A percentile compares a stretch with the other conserved stretches of the same genome.
phyloP scores from a whole-genome alignment of 1,139 yeast species.

The Taphrina confusa region DNA sequence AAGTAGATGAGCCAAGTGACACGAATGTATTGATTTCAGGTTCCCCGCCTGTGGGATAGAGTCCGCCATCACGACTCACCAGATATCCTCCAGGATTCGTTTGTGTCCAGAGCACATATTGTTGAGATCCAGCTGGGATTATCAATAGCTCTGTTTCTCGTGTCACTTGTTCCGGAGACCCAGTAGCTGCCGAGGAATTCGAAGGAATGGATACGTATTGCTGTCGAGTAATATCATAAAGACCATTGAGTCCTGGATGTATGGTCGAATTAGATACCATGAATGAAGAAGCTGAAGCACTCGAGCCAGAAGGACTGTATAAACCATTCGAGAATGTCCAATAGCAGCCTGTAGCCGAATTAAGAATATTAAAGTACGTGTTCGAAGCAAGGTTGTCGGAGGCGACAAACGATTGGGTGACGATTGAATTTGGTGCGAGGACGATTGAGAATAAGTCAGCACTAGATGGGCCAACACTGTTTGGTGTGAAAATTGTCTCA shows the following conservation, averaged over 20 bases:
- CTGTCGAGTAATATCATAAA: neutral
- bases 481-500: conserved; percentile 17
- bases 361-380: conserved; percentile 1
- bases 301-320: neutral
- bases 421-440: conserved; percentile 4
- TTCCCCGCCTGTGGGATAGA: neutral
- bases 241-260: conserved; percentile 13
- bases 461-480: neutral
- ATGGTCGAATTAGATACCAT: neutral
- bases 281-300: neutral
- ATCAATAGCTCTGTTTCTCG: conserved; percentile 10
- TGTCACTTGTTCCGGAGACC: neutral
- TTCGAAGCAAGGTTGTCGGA: neutral
- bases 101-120: conserved; percentile 16
- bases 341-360: neutral
- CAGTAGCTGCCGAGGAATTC: conserved; percentile 8
- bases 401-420: neutral
- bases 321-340: neutral
- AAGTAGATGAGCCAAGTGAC: neutral
- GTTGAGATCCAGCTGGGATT: neutral
- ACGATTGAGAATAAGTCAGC: conserved; percentile 22
- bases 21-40: conserved; percentile 22
- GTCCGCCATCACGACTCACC: neutral
- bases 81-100: conserved; percentile 16
- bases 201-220: conserved; percentile 12